phyloP scores from a whole-genome alignment of 176 grass and related monocot genomes.

The Rhynchospora tenuis region DNA sequence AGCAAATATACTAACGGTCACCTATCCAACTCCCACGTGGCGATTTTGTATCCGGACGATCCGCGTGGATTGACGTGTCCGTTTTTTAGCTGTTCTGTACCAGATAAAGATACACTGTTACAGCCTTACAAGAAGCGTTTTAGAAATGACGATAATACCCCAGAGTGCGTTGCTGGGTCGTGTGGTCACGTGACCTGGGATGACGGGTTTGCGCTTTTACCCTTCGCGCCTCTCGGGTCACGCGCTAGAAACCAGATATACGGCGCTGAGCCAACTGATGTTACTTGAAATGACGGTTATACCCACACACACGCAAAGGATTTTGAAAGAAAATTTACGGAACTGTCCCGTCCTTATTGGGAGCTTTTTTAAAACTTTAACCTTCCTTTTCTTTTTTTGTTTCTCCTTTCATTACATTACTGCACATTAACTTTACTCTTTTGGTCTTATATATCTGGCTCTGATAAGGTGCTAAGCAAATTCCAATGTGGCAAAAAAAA shows the following conservation, averaged over 20 bases:
- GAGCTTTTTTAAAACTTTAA: too few relatives aligned
- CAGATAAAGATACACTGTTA: neutral
- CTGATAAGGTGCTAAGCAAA: too few relatives aligned
- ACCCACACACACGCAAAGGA: neutral
- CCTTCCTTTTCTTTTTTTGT: too few relatives aligned
- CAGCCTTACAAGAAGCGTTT: too few relatives aligned
- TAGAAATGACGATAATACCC: neutral
- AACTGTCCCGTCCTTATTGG: too few relatives aligned
- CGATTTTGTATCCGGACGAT: neutral
- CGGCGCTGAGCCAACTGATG: neutral
- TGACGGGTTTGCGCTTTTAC: neutral
- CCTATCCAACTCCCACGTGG: neutral
- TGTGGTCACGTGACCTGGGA: neutral
- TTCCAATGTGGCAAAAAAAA: too few relatives aligned
- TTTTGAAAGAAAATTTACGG: neutral
- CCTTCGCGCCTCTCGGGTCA: neutral
- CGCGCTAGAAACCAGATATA: neutral
- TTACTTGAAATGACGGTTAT: neutral
- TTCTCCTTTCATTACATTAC: too few relatives aligned
- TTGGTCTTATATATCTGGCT: too few relatives aligned
- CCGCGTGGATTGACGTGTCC: neutral
- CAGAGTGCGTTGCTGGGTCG: neutral
- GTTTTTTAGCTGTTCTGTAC: neutral
- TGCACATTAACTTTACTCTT: too few relatives aligned
- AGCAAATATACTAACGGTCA: neutral